Evolutionary conservation across 23 red algal species (phyloP), one percentile per base, ranked within the genome.

Genomic region (Gracilariopsis chorda): DNA sequence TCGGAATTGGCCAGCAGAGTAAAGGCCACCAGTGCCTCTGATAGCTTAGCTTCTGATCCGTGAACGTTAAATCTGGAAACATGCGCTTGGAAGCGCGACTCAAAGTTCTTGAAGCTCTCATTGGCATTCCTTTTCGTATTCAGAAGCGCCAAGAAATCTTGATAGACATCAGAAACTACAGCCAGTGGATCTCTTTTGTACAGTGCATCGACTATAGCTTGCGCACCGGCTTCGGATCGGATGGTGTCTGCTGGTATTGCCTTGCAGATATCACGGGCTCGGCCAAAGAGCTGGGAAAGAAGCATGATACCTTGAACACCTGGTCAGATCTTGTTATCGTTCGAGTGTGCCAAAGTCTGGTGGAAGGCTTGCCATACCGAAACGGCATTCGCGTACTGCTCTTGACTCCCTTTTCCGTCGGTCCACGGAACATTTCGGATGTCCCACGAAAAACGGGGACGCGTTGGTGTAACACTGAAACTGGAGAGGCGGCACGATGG

Each of bases 51-150:
- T 67, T 43, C 60, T 27, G 56, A 3, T 14, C 49, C 51, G 24
- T 60, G 51, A 0, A 37, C 32, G n/a, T 84, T 84, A 24, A 84
- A 44, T 20, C 57, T 64, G 6, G 80, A 47, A 36, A 84, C 55
- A 9, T 64, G 35, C 8, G 80, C 57, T 34, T 52, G 39, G 17
- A 84, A 84, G 13, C 80, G 47, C 41, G 60, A 52, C 1, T 64
- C 53, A 67, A 68, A 52, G n/a, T 59, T 82, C 32, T 82, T 82
- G 5, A 82, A 58, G 55, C 43, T 61, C 48, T 82, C 78, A 32
- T 0, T 19, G 14, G n/a, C 30, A 27, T 58, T 59, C 4, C 78
- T n/a, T 25, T 51, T 45, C 16, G 78, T 82, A 1, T 58, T 60
- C n/a, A 56, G 25, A 13, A 82, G 34, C 19, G 35, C 11, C 1